phyloP scores from a whole-genome alignment of 192 early-diverging fungal species.

The Diversispora epigaea region DNA sequence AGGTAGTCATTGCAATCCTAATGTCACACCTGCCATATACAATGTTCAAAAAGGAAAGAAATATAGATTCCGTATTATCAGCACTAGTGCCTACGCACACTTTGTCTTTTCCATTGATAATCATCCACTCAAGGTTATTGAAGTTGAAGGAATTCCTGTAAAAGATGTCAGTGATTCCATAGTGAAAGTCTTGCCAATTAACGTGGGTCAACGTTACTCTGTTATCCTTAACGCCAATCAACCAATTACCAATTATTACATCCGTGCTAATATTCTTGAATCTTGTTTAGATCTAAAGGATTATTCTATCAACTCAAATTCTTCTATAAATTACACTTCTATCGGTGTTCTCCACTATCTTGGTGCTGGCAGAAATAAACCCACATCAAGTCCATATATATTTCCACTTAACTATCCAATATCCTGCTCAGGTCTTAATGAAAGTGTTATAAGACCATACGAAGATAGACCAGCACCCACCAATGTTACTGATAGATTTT shows the following conservation, averaged over 20 bases:
- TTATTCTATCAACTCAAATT: conserved; percentile 13
- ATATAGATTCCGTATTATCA: conserved; percentile 77
- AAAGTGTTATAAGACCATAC: conserved; percentile 35
- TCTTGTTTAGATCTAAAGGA: neutral
- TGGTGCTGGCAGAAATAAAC: neutral
- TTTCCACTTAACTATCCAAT: conserved; percentile 3
- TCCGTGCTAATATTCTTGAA: conserved; percentile 20
- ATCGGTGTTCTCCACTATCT: conserved; percentile 2
- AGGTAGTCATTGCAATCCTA: neutral
- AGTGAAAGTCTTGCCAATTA: conserved; percentile 40
- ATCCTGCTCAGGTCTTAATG: conserved; percentile 36
- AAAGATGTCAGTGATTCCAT: conserved; percentile 29
- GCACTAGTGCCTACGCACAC: conserved; percentile 52
- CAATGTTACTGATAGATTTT: too few relatives aligned
- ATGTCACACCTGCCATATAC: neutral
- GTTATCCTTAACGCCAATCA: conserved; percentile 26
- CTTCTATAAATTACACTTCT: conserved; percentile 27
- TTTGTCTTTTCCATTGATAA: conserved; percentile 75
- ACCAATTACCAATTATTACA: conserved; percentile 22
- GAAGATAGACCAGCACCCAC: conserved; percentile 27
- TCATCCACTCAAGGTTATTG: conserved; percentile 72
- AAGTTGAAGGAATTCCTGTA: conserved; percentile 63
- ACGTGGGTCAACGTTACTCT: conserved; percentile 35
- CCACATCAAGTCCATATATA: conserved; percentile 16
- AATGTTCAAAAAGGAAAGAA: conserved; percentile 52